phyloP scores from a whole-genome alignment of 495 filamentous ascomycete species.

The Podospora pseudopauciseta region DNA sequence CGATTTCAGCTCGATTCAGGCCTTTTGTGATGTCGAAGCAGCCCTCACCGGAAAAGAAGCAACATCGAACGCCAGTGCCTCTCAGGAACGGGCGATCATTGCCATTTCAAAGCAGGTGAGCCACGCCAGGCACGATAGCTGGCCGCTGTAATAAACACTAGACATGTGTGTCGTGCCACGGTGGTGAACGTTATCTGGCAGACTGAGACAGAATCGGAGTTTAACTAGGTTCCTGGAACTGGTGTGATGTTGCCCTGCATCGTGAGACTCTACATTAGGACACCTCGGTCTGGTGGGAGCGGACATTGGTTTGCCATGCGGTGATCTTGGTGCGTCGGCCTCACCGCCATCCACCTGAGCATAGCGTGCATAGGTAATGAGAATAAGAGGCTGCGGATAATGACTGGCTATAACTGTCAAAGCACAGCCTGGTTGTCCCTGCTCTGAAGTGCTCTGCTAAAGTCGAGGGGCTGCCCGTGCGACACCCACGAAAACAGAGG shows the following conservation, averaged over 20 bases:
- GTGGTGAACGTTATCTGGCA: slow-evolving; percentile 6
- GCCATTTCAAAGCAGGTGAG: background rate
- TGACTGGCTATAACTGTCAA: background rate
- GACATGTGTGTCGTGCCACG: slow-evolving; percentile 2
- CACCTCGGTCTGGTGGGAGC: background rate
- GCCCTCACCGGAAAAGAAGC: background rate
- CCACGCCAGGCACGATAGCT: background rate
- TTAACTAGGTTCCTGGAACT: slow-evolving; percentile 10
- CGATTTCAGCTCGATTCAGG: background rate
- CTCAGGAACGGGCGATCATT: background rate
- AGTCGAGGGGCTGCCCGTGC: background rate
- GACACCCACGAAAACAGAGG: background rate
- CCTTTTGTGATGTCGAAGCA: background rate
- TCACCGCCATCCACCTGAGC: background rate
- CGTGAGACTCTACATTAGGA: background rate
- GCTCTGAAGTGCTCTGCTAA: background rate
- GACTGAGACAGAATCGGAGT: slow-evolving; percentile 10
- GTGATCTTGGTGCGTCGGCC: background rate
- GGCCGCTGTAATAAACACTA: background rate
- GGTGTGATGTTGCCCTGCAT: background rate
- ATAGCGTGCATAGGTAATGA: too few species aligned
- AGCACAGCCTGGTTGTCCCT: background rate
- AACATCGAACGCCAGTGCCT: background rate
- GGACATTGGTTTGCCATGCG: background rate
- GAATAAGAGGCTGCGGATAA: background rate